A percentile compares a stretch with the other conserved stretches of the same genome.
Evolutionary conservation across 1,139 yeast species (phyloP).

Genomic region (Saccharomyces hybrid): DNA sequence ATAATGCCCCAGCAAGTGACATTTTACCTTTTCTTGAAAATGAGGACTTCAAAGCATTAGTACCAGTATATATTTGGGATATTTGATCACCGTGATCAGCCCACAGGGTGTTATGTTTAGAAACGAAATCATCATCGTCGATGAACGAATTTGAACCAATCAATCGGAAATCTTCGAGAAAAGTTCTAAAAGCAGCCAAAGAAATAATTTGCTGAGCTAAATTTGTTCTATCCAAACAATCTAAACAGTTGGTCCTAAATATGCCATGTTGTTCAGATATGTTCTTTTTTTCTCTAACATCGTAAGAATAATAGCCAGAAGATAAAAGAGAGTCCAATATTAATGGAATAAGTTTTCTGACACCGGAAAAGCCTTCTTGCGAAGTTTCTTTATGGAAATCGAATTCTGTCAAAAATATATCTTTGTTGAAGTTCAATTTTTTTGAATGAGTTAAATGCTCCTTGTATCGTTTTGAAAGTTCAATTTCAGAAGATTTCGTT

Average conservation of each 20-base stretch:
- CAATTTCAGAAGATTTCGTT: conserved; percentile 68
- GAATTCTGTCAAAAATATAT: conserved; percentile 63
- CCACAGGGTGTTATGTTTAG: conserved; percentile 78
- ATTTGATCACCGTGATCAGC: conserved; percentile 98
- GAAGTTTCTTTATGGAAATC: conserved; percentile 93
- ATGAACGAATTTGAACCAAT: conserved; percentile 27
- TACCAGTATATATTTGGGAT: conserved; percentile 94
- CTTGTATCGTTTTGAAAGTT: conserved; percentile 59
- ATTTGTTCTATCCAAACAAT: conserved; percentile 91
- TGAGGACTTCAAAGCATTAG: conserved; percentile 91
- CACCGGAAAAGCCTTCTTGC: conserved; percentile 80
- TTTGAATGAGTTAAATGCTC: conserved; percentile 40
- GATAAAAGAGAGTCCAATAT: conserved; percentile 59
- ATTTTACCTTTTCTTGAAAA: conserved; percentile 91
- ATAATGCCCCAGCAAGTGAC: conserved; percentile 92
- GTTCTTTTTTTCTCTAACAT: conserved; percentile 39
- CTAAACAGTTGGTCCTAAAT: conserved; percentile 88
- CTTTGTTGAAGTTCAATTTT: conserved; percentile 36
- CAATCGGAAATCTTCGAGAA: conserved; percentile 44
- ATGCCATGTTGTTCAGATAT: conserved; percentile 79
- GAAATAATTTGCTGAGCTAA: conserved; percentile 88
- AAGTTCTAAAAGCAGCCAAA: conserved; percentile 54
- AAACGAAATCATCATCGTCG: conserved; percentile 43
- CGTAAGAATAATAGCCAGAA: conserved; percentile 75
- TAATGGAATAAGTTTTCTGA: conserved; percentile 57